Base-by-base conservation (phyloP, 2,329 filamentous ascomycete species). In the Ascochyta pisi region DNA sequence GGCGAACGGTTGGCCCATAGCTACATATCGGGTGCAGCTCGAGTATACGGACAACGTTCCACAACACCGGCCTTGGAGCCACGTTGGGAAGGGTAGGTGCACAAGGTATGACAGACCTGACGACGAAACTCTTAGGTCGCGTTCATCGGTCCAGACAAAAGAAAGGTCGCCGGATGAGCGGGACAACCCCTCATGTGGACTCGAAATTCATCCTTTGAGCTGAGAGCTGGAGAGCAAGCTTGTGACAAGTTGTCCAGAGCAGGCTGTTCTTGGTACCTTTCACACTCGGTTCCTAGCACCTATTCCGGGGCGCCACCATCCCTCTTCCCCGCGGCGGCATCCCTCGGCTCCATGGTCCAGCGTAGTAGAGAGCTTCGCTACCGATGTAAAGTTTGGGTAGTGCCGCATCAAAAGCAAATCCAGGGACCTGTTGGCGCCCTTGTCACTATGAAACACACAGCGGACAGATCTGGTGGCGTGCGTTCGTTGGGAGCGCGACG, bases 1-100 rank as follows among this genome's bases (percentile, higher is more conserved):
- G 50, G 31, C 42, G 35, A 50, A 50, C 52, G 35, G 48, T 51
- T 44, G 54, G 43, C 22, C 35, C 9, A 27, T 57, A 19, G 19
- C 48, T 57, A 48, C 37, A 51, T 48, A 52, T 57, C 38, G 38
- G 48, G n/a, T 39, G 54, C 54, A 52, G 54, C 48, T 57, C 43
- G 54, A 52, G 42, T 51, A 52, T 51, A 52, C 48, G 33, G 33
- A 44, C 44, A 31, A 51, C 44, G 62, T 64, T 60, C 31, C 62
- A 64, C 62, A 33, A 54, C 60, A 57, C 35, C 58, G 58, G 52
- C 44, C 42, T 57, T 59, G 35, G 60, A 50, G 54, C 60, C 55
- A 61, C 57, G 54, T 55, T 59, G 29, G 51, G 53, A 57, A 45
- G 45, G 47, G 27, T 38, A 58, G 35, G 56, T 37, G 54, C 52